Evolutionary conservation across 1,284 basidiomycete species (phyloP).

Genomic region (Vanrija humicola): DNA sequence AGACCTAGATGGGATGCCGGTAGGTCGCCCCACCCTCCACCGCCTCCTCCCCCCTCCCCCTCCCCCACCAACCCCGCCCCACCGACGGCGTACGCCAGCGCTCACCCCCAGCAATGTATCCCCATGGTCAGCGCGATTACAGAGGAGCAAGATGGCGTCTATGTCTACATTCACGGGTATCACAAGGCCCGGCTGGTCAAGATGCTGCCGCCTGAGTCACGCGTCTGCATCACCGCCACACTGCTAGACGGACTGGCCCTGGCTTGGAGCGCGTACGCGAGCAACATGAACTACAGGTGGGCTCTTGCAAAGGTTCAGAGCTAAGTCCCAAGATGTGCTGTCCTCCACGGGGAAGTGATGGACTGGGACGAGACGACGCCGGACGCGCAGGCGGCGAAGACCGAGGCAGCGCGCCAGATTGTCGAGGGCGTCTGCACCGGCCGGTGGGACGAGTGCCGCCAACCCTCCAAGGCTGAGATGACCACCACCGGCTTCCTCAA

Average conservation of each 20-base stretch:
- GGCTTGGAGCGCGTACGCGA: conserved; percentile 26
- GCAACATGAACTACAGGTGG: conserved; percentile 32
- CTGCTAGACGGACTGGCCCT: conserved; percentile 35
- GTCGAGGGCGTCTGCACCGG: conserved; percentile 24
- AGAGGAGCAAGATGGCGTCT: background rate
- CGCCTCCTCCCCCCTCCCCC: too few species aligned
- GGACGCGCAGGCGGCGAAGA: conserved; percentile 1
- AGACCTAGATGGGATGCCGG: conserved; percentile 9
- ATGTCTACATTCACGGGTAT: conserved; percentile 19
- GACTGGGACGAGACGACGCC: conserved; percentile 16
- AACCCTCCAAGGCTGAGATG: conserved; percentile 24
- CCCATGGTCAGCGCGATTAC: conserved; percentile 9
- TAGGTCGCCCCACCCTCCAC: background rate
- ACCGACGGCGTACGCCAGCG: background rate
- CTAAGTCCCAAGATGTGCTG: conserved; percentile 7
- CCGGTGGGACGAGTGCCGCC: conserved; percentile 24
- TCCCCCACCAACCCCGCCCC: too few species aligned
- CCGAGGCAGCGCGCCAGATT: conserved; percentile 7
- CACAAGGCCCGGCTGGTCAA: conserved; percentile 28
- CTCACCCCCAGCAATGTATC: conserved; percentile 6
- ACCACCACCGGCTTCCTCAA: conserved; percentile 30
- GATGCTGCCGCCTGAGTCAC: conserved; percentile 24
- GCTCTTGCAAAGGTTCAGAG: conserved; percentile 1
- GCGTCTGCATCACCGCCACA: conserved; percentile 31
- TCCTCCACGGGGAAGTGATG: conserved; percentile 31